phyloP scores from a whole-genome alignment of 208 protist species.

The Leishmania amazonensis region DNA sequence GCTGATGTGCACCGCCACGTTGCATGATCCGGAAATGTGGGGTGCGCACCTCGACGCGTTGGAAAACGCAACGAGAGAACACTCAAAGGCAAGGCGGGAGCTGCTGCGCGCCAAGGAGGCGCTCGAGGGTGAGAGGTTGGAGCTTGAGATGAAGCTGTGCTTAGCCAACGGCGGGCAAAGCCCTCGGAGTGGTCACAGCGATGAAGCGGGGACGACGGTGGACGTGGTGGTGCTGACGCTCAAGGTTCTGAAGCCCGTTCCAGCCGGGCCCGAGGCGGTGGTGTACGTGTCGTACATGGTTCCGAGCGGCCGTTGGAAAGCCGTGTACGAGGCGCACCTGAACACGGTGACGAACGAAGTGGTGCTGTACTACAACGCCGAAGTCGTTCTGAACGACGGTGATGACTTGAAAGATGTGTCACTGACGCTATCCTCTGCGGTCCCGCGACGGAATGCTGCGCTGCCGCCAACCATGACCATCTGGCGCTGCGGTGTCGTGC shows the following conservation, averaged over 20 bases:
- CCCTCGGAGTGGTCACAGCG: not conserved
- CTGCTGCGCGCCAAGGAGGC: constrained; percentile 12
- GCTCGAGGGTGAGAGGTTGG: constrained; percentile 11
- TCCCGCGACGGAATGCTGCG: constrained; percentile 20
- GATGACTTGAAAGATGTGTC: constrained; percentile 26
- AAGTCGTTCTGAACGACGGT: constrained; percentile 18
- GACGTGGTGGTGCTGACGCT: constrained; percentile 25
- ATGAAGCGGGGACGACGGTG: not conserved
- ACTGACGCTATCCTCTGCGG: constrained; percentile 25
- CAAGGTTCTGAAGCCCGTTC: constrained; percentile 25
- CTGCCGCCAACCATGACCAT: constrained; percentile 23
- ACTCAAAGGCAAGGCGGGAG: constrained; percentile 8
- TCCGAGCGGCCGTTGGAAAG: constrained; percentile 13
- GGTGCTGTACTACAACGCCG: constrained; percentile 30
- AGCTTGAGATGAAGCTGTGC: constrained; percentile 11
- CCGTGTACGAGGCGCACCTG: constrained; percentile 29
- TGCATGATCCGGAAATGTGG: constrained; percentile 24
- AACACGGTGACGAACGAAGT: constrained; percentile 28
- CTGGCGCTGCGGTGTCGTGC: constrained; percentile 24
- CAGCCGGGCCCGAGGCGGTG: constrained; percentile 19
- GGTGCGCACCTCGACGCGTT: constrained; percentile 22
- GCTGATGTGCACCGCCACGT: constrained; percentile 3
- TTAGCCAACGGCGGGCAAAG: not conserved
- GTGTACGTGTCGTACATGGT: constrained; percentile 35
- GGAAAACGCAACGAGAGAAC: constrained; percentile 11